Evolutionary conservation across 352 stramenopile genomes (phyloP), one percentile per base, ranked within the genome.

Genomic region (Pythium chondricola): DNA sequence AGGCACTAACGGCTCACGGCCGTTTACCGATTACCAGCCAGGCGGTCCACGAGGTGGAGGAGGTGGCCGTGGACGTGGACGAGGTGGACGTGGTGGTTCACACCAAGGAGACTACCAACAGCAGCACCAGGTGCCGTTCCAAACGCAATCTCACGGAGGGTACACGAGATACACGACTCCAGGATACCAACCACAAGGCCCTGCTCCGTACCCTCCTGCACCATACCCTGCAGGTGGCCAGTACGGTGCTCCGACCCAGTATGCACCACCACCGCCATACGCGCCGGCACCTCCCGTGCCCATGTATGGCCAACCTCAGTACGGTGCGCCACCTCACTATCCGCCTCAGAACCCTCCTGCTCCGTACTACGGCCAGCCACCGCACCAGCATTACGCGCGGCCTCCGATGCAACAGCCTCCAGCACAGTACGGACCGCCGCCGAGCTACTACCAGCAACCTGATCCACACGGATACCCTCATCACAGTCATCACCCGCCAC

Each of bases 1-100:
- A 32, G 39, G 17, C 13, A n/a, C 10, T 36, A 11, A 5, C 22
- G 30, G 32, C 8, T 32, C 44, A 2, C 29, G 52, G 2, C 48
- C 50, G 25, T 67, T 67, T 17, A 41, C 47, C 5, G 58, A 67
- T 52, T 67, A 67, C 58, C 51, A 67, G n/a, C 14, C 37, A 4
- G 56, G 56, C 30, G 26, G 30, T 39, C 14, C 30, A 5, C 17
- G 33, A 27, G 26, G 43, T 35, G 32, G 53, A 17, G 31, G 52
- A 8, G 43, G 44, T 25, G 52, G 58, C 6, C 58, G 52, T 38
- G 48, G 58, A 18, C 30, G 58, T 17, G 49, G 56, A 9, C 44
- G 56, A 24, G 49, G 37, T 27, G 17, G 41, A 16, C 11, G 48
- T 7, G 35, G 43, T n/a, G 24, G 43, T 20, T 22, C 9, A 24